A percentile compares a stretch with the other conserved stretches of the same genome.
Evolutionary conservation across 225 moss, liverwort and hornwort genomes (phyloP).

Genomic region (Rhytidiadelphus loreus): DNA sequence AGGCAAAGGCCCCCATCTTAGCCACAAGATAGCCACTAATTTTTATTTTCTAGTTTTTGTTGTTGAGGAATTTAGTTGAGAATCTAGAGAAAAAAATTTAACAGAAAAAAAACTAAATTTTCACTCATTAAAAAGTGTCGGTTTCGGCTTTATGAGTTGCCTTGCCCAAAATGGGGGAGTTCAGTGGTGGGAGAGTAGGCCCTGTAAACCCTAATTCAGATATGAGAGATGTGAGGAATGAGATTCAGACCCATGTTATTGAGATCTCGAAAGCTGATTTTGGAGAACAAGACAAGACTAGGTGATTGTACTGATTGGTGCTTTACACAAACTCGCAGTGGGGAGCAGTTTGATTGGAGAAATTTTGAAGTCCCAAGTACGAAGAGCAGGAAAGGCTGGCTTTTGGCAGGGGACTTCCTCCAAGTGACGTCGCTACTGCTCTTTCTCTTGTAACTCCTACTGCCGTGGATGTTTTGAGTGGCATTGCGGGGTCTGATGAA

Average conservation of each 20-base stretch:
- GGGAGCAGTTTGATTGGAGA: constrained; percentile 66
- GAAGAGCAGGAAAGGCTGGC: constrained; percentile 58
- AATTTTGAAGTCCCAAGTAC: constrained; percentile 54
- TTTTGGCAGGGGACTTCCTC: constrained; percentile 73
- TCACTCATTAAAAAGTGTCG: too few relatives aligned
- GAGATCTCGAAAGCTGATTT: not conserved
- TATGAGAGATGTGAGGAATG: not conserved
- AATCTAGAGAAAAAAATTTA: too few relatives aligned
- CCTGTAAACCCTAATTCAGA: not conserved
- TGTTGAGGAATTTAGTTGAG: too few relatives aligned
- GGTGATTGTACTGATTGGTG: not conserved
- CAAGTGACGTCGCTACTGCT: constrained; percentile 58
- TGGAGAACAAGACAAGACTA: too few relatives aligned
- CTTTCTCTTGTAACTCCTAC: constrained; percentile 53
- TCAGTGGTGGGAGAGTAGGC: not conserved
- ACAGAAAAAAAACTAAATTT: too few relatives aligned
- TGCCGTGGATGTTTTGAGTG: constrained; percentile 91
- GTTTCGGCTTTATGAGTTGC: not conserved
- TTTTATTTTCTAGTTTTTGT: too few relatives aligned
- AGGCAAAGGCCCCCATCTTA: too few relatives aligned
- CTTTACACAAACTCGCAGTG: constrained; percentile 22
- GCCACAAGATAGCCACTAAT: too few relatives aligned
- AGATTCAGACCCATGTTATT: not conserved
- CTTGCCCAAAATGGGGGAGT: not conserved
- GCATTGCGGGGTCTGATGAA: constrained; percentile 66